These are phyloP conservation scores for Gossypium longicalyx DNA, from an alignment of 345 rosid species.

Conservation along the genomic window DNA sequence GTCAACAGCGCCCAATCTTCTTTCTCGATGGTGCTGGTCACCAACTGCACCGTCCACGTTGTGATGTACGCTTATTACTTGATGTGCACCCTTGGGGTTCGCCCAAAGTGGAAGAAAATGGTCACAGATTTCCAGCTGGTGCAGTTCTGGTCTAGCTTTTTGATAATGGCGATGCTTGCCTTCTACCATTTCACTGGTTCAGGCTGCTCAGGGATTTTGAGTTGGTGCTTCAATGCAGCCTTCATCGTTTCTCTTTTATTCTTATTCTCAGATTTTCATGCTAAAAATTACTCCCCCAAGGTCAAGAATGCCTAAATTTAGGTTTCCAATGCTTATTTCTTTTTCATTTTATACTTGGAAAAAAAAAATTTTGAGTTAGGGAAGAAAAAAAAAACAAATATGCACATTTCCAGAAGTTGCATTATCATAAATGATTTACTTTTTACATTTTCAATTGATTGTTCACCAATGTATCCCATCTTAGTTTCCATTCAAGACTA, in stretches of 20 bases:
- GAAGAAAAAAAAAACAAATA: neutral
- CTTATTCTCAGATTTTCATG: constrained; percentile 48
- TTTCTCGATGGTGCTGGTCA: constrained; percentile 47
- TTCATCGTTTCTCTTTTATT: constrained; percentile 49
- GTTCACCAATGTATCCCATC: neutral
- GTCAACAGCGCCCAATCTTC: constrained; percentile 42
- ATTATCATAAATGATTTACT: neutral
- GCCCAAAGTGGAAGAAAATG: constrained; percentile 60
- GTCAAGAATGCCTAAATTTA: constrained; percentile 4
- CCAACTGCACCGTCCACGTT: constrained; percentile 53
- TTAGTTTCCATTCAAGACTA: neutral
- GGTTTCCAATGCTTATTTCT: neutral
- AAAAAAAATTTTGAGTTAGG: neutral
- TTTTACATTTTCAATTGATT: neutral
- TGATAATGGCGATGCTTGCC: constrained; percentile 31
- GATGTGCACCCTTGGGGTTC: constrained; percentile 37
- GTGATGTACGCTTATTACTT: constrained; percentile 62
- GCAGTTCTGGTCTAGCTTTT: constrained; percentile 53
- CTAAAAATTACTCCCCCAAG: constrained; percentile 33
- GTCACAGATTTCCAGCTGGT: constrained; percentile 60
- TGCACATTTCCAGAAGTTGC: neutral
- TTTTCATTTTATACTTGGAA: neutral
- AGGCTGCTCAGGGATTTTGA: constrained; percentile 57
- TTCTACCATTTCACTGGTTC: constrained; percentile 43
- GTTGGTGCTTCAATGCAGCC: constrained; percentile 51